Base-by-base conservation (phyloP, 495 filamentous ascomycete species). In the Staphylotrichum longicolle region DNA sequence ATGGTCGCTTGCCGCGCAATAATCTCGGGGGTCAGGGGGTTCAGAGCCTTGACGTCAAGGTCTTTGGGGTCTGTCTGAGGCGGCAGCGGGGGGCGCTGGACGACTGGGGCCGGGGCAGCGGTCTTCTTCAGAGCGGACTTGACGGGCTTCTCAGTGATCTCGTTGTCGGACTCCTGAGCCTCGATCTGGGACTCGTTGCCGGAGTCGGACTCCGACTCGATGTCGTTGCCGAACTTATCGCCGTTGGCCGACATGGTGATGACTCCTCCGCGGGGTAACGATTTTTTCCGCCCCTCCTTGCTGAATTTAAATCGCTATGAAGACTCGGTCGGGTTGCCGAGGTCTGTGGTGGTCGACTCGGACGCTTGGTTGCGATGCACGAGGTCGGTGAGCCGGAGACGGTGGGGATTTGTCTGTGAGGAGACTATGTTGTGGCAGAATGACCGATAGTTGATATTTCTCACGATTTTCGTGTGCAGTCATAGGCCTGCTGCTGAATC, bases 1-100 rank as follows among this genome's bases (percentile, higher is more conserved):
- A 97, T 96, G 41, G 95, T 98, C 30, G 94, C 94, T 83, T 98
- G 94, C 60, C 95, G 86, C 60, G 89, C 86, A 72, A 98, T 98
- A 68, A 98, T 96, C 70, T 98, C 94, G 63, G 94, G 93, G 3
- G 93, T 91, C 60, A 96, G 79, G 44, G 94, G 95, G 56, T 80
- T 90, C 63, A 98, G 77, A 33, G 77, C 83, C 55, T 83, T 82
- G 65, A 95, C 80, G 68, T 96, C 91, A 62, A 98, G 80, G 61
- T 89, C 86, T 66, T 86, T 82, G 65, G 94, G 91, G 63, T 98
- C 87, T 44, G 94, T 94, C 77, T 98, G 94, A 51, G 89, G 87
- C 56, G 94, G 94, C 14, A 96, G 81, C 50, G 70, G 68, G 51
- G 86, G 88, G 32, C 75, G 70, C 66, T 73, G 57, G 60, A 78